phyloP scores from a whole-genome alignment of 139 green algal genomes.

The Tetraselmis striata region DNA sequence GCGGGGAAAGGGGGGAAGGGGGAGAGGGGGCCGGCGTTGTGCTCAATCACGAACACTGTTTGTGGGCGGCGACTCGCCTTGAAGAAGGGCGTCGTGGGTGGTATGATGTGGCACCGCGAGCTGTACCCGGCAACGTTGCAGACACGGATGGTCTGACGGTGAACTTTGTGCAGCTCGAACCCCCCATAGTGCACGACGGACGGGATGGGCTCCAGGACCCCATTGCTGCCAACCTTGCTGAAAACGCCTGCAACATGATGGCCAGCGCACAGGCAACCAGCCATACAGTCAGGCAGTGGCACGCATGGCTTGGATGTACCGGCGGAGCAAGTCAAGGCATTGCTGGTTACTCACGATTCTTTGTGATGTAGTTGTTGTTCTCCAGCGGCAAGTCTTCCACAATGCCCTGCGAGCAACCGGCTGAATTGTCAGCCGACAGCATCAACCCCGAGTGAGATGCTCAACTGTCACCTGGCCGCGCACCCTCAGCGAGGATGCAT shows the following conservation, averaged over 20 bases:
- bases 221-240: slow-evolving; percentile 23
- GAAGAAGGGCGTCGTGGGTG: slow-evolving; percentile 33
- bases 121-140: slow-evolving; percentile 17
- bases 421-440: too few species aligned
- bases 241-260: slow-evolving; percentile 20
- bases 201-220: slow-evolving; percentile 24
- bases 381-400: slow-evolving; percentile 30
- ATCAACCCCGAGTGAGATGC: too few species aligned
- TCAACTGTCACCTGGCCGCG: too few species aligned
- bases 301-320: too few species aligned
- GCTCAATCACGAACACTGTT: too few species aligned
- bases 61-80: too few species aligned
- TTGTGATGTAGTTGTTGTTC: slow-evolving; percentile 30
- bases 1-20: too few species aligned
- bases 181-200: slow-evolving; percentile 36
- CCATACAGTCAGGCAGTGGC: too few species aligned
- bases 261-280: too few species aligned
- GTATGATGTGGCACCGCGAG: slow-evolving; percentile 28
- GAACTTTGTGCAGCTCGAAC: slow-evolving; percentile 30
- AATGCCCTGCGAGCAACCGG: slow-evolving; percentile 34
- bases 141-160: slow-evolving; percentile 25
- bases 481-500: too few species aligned
- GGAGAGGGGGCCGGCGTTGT: too few species aligned
- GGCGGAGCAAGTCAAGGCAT: neutral
- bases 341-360: slow-evolving; percentile 24